Conservation (phyloP, 352 stramenopile species). For the Phytophthora ohioensis region DNA sequence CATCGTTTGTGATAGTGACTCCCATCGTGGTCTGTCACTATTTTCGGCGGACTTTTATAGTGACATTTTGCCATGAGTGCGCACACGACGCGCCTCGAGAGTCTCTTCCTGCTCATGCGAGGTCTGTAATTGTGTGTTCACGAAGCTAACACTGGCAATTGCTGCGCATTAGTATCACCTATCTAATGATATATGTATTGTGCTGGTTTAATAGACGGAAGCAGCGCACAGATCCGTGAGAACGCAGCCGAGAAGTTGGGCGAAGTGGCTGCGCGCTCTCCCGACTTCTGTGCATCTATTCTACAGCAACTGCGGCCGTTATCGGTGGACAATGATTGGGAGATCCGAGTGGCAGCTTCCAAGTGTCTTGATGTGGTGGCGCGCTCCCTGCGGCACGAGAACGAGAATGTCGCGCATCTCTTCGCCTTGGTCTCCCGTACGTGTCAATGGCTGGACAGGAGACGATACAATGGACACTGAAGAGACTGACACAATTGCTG, state of each 20-base stretch:
- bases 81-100: constrained; percentile 77
- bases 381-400: constrained; percentile 42
- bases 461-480: not conserved
- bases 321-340: constrained; percentile 66
- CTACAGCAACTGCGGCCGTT: constrained; percentile 66
- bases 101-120: constrained; percentile 78
- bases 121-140: constrained; percentile 36
- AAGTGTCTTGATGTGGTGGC: constrained; percentile 72
- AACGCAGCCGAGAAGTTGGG: constrained; percentile 81
- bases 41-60: constrained; percentile 1
- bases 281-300: constrained; percentile 60
- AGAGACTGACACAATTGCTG: constrained; percentile 2
- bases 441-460: constrained; percentile 1
- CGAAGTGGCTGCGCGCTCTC: constrained; percentile 58
- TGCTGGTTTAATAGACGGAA: constrained; percentile 58
- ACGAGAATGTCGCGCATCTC: constrained; percentile 40
- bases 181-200: constrained; percentile 22
- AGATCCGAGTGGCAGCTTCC: constrained; percentile 74
- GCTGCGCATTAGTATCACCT: not conserved
- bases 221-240: constrained; percentile 65
- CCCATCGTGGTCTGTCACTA: constrained; percentile 13
- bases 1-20: constrained; percentile 10
- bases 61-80: constrained; percentile 28
- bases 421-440: constrained; percentile 63
- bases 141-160: not conserved